Base-by-base conservation (phyloP, 306 rosid species). In the Sophora flavescens region DNA sequence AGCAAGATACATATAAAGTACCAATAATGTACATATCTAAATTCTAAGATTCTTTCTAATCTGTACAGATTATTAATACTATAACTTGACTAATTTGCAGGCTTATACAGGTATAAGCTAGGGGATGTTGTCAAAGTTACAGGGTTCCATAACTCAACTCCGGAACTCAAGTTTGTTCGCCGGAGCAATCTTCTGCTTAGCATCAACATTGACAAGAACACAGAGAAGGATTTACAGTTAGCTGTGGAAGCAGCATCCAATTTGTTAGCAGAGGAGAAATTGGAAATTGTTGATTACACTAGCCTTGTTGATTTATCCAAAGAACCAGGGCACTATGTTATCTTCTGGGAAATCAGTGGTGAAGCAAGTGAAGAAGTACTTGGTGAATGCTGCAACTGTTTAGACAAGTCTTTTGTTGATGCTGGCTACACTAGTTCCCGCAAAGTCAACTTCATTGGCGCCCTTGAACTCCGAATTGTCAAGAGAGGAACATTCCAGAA, bases 141-240 rank as follows among this genome's bases (percentile, higher is more conserved):
- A 62, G 93, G 99, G 5, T 92, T 96, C 85, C 88, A 88, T 67
- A 92, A 92, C 86, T 83, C 89, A 22, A 81, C 96, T 5, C 99
- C 99, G 3, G 85, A 91, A 74, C 88, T 96, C 6, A 88, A 87
- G 76, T 96, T 92, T 57, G 64, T 89, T 6, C 65, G 97, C 18
- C 53, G 99, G 30, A 84, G 88, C 48, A 83, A 84, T 64, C 93
- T 96, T 56, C 82, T 96, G 44, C 96, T 91, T 0, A 89, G 65
- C 2, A 78, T 96, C 35, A 87, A 91, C 87, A 96, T 91, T 0
- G 99, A 96, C 89, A 96, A 96, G 89, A 93, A 86, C 88, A 92
- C 96, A 0, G 99, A 96, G 82, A 86, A 58, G 22, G 99, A 96
- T 82, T 65, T 96, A 10, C 99, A 89, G 32, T 14, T 86, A 35